Percentiles rank a stretch among this genome's conserved stretches.
phyloP scores from a whole-genome alignment of 768 basidiomycete species.

The Pleurotus citrinopileatus region DNA sequence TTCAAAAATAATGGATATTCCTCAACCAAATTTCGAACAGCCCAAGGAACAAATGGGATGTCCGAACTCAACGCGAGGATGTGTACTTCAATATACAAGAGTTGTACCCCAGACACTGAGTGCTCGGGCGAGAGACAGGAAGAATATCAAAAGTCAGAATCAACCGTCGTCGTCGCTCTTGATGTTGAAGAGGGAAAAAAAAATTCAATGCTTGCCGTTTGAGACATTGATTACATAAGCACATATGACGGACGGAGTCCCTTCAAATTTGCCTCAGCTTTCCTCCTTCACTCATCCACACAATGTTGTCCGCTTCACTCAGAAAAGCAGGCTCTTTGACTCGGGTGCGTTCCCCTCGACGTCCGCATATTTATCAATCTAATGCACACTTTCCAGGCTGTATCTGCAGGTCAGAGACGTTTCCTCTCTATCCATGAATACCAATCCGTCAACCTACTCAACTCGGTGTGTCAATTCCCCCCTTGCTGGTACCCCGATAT shows the following conservation, averaged over 20 bases:
- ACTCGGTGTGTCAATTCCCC: slow-evolving; percentile 59
- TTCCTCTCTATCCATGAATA: slow-evolving; percentile 97
- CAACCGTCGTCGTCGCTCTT: slow-evolving; percentile 85
- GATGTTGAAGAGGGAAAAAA: slow-evolving; percentile 22
- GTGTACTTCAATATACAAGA: slow-evolving; percentile 56
- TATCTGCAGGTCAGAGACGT: slow-evolving; percentile 81
- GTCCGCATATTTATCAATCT: not conserved
- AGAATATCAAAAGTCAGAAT: slow-evolving; percentile 28
- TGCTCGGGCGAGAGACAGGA: slow-evolving; percentile 72
- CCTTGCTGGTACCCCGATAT: slow-evolving; percentile 4
- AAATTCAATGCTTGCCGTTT: too few species aligned
- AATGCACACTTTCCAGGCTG: slow-evolving; percentile 38
- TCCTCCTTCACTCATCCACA: slow-evolving; percentile 17
- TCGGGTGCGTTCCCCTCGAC: slow-evolving; percentile 44
- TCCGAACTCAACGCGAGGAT: slow-evolving; percentile 83
- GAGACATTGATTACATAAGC: too few species aligned
- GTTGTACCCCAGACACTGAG: slow-evolving; percentile 37
- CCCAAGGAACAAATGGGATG: slow-evolving; percentile 41
- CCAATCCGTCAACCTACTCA: slow-evolving; percentile 92
- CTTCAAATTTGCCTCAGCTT: not conserved
- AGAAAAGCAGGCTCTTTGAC: slow-evolving; percentile 63
- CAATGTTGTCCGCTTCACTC: slow-evolving; percentile 63
- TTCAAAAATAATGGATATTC: slow-evolving; percentile 40
- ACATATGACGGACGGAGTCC: too few species aligned
- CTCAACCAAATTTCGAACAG: slow-evolving; percentile 81